Base-by-base conservation (phyloP, 2,329 filamentous ascomycete species). In the Elsinoe necatrix region DNA sequence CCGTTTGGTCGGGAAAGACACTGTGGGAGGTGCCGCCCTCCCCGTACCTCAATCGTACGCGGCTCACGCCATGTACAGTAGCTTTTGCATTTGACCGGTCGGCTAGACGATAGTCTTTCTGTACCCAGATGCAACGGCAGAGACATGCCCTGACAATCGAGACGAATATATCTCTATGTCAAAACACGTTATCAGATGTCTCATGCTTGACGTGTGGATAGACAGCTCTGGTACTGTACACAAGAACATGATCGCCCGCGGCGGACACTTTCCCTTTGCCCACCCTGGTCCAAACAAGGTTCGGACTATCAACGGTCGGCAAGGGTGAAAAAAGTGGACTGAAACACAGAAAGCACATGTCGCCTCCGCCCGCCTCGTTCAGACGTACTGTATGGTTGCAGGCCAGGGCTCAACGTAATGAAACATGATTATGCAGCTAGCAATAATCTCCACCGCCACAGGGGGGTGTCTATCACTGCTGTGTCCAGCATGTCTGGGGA, bases 261-360 rank as follows among this genome's bases (percentile, higher is more conserved):
- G 25, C 45, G 45, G 45, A 31, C 45, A 31, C 20, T 29, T 50
- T n/a, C 45, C 45, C 45, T 34, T 29, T 16, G 45, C 45, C n/a
- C 25, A 34, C 25, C 25, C 45, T 34, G 25, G 25, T 50, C 45
- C 23, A 50, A 50, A 31, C 45, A 50, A 31, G 27, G 45, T 50
- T 50, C 39, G 29, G 14, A 39, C 48, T 34, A 52, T 39, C 34
- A 52, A 52, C 48, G 48, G 48, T 52, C 48, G 48, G 48, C 29
- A 52, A 52, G 31, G 31, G 18, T 39, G 31, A 11, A 5, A 23
- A 29, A 29, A 29, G 48, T 52, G 23, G 45, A 34, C 34, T 50
- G 48, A 52, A 52, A 52, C 31, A 52, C 48, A 52, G 48, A 39
- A 52, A 52, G n/a, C 48, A 39, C 31, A 34, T 52, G 31, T 39